Base-by-base conservation (phyloP, 371 early-diverging fungal genomes). In the Aphelidium insulamus region DNA sequence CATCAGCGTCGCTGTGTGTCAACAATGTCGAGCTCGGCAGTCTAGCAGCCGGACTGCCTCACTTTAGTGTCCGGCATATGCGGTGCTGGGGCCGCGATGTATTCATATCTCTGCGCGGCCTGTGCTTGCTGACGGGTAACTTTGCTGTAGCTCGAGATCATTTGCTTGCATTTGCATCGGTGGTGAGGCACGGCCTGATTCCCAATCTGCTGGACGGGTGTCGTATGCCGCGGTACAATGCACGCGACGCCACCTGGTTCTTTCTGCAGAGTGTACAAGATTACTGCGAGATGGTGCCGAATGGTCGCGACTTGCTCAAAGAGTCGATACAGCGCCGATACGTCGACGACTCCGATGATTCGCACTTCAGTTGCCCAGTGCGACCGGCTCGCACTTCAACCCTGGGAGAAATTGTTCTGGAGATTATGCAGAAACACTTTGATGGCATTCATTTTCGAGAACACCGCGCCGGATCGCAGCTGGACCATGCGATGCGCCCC, bases 11-110 rank as follows among this genome's bases (percentile, higher is more conserved):
- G n/a, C n/a, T n/a, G n/a, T n/a, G 20, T 12, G 12, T 19, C n/a
- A n/a, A n/a, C n/a, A n/a, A n/a, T n/a, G n/a, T n/a, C n/a, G n/a
- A n/a, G n/a, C n/a, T n/a, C n/a, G n/a, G n/a, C n/a, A n/a, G n/a
- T n/a, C 55, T 92, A 34, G 88, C 94, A 16, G 97, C 97, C 4
- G 97, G 97, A 2, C 57, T 97, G 22, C 82, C 92, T n/a, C 94
- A 92, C 39, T 97, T 97, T 38, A 62, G 87, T 2, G 66, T 64
- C 2, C 59, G 64, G n/a, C 77, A 80, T 44, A 90, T 90, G 88
- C 67, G 97, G 22, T 77, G 80, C 40, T 97, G 97, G 97, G 97
- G 97, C 4, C 74, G 97, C 21, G 97, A 97, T 57, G 75, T 85
- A 12, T 88, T 88, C 46, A 84, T 97, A 32, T 59, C 84, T 9